Base-by-base conservation (phyloP, 1,284 basidiomycete genomes). In the Veloboletus limbatus region DNA sequence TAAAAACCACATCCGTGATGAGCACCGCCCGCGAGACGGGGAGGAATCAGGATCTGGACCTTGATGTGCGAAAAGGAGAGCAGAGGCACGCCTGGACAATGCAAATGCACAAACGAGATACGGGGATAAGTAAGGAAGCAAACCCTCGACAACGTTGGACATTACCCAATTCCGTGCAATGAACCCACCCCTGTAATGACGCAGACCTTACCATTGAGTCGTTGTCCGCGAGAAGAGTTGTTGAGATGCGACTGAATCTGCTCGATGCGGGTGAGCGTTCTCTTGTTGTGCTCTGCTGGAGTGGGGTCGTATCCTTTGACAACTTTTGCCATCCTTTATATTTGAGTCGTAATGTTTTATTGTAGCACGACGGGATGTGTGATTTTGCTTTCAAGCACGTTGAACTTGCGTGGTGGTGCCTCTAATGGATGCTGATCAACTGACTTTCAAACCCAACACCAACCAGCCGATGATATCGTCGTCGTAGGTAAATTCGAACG, bases 101-200 rank as follows among this genome's bases (percentile, higher is more conserved):
- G 37, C 40, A 32, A 41, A 51, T 47, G 16, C 25, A 31, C 61
- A 40, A 59, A 55, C 32, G 36, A 40, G n/a, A n/a, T n/a, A n/a
- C n/a, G n/a, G n/a, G n/a, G n/a, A n/a, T n/a, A n/a, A n/a, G n/a
- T n/a, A n/a, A n/a, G n/a, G n/a, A 31, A 46, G 35, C 21, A 16
- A 43, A 22, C 34, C 22, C 28, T 40, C 22, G 37, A 40, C 46
- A 45, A 41, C 43, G 26, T 34, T 52, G 30, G 39, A 40, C 37
- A 37, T 54, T 62, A 89, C 89, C 91, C 91, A 53, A 95, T 94
- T 21, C 92, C 92, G 59, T 84, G 84, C 54, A 87, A 60, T 16
- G 88, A 92, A 21, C 85, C 85, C 21, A 86, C 89, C 13, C 94
- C 94, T 0, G 94, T 97, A 53, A 97, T 79, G 54, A 97, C 78